Evolutionary conservation across 2,329 filamentous ascomycete species (phyloP).

Genomic region (Aspergillus tubingensis): DNA sequence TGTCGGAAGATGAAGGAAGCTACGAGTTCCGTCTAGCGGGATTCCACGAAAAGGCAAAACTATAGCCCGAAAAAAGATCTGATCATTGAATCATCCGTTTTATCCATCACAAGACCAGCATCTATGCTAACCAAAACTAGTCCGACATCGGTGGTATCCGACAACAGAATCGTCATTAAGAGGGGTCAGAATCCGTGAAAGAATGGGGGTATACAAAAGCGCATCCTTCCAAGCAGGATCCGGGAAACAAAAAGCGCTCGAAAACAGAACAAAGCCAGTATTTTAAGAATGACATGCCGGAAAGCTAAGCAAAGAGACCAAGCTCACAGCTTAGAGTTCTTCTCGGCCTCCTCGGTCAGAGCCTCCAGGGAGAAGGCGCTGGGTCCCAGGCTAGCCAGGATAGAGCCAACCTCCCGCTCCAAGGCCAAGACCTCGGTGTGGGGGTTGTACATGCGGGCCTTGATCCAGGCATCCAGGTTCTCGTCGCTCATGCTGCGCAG

Average conservation of each 20-base stretch:
- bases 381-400: constrained; percentile 40
- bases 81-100: constrained; percentile 20
- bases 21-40: not conserved
- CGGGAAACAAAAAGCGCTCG: constrained; percentile 20
- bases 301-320: not conserved
- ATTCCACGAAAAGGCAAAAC: not conserved
- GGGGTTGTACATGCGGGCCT: constrained; percentile 52
- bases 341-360: constrained; percentile 29
- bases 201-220: constrained; percentile 27
- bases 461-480: constrained; percentile 51
- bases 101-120: constrained; percentile 12
- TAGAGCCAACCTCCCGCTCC: constrained; percentile 49
- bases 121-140: constrained; percentile 16
- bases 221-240: constrained; percentile 21
- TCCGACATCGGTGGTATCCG: constrained; percentile 14
- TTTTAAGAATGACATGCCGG: constrained; percentile 13
- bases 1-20: too few species aligned
- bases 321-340: constrained; percentile 39
- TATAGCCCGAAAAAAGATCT: not conserved
- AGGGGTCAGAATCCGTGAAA: constrained; percentile 17
- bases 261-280: constrained; percentile 22
- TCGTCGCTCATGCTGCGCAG: constrained; percentile 47
- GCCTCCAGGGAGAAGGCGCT: constrained; percentile 25
- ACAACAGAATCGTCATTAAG: constrained; percentile 20
- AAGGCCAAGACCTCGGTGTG: constrained; percentile 50